Evolutionary conservation across 148 eudicot genomes (phyloP).

Genomic region (Rhododendron ferrugineum): DNA sequence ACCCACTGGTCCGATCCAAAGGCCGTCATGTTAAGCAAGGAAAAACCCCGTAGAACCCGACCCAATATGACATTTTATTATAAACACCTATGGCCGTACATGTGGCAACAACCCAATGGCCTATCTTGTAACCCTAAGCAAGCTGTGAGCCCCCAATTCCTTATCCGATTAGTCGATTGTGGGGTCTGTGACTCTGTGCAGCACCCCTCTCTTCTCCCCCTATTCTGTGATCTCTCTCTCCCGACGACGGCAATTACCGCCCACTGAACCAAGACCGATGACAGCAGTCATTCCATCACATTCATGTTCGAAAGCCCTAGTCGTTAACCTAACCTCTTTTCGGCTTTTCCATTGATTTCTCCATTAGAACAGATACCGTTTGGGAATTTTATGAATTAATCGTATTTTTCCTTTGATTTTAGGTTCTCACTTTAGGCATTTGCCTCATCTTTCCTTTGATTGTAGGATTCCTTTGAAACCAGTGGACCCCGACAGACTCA

Average conservation of each 20-base stretch:
- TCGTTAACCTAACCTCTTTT: neutral
- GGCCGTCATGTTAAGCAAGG: neutral
- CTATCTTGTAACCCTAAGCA: neutral
- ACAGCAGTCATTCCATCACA: neutral
- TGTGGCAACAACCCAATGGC: neutral
- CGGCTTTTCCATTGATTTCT: neutral
- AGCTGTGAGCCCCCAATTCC: neutral
- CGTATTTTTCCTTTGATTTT: neutral
- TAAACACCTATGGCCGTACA: neutral
- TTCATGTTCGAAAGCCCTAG: neutral
- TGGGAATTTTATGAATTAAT: neutral
- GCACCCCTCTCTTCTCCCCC: too few species aligned
- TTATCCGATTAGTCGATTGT: neutral
- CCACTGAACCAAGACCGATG: neutral
- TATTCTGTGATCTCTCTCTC: neutral
- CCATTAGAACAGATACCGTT: too few species aligned
- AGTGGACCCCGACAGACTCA: too few species aligned
- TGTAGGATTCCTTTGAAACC: too few species aligned
- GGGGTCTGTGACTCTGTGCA: neutral
- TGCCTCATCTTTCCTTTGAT: too few species aligned
- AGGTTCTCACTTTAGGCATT: neutral
- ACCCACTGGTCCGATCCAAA: neutral
- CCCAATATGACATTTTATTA: neutral
- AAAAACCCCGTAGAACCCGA: neutral
- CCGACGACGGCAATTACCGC: neutral